Conservation (phyloP, 2,329 filamentous ascomycete genomes). For the Aspergillus pseudotamarii region DNA sequence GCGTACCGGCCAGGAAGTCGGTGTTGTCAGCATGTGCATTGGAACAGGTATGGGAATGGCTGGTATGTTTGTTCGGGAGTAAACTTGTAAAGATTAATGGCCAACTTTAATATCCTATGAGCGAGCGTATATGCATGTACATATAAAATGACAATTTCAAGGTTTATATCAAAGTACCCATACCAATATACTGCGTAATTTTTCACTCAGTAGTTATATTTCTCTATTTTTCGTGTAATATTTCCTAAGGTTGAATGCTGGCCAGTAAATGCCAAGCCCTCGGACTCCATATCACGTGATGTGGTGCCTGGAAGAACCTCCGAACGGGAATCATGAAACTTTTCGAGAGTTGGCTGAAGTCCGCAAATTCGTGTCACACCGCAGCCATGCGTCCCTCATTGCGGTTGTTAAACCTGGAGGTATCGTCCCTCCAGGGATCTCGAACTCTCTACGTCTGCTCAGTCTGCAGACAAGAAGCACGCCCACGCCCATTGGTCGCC, state of each 20-base stretch:
- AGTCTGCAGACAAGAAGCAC: conserved; percentile 41
- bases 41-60: conserved; percentile 81
- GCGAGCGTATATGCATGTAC: conserved; percentile 21
- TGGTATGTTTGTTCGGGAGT: conserved; percentile 67
- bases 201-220: background rate
- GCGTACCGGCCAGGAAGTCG: conserved; percentile 70
- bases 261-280: conserved; percentile 11
- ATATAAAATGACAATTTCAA: conserved; percentile 9
- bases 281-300: conserved; percentile 30
- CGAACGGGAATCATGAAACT: conserved; percentile 18
- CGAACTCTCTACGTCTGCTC: conserved; percentile 43
- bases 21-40: conserved; percentile 89
- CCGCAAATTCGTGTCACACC: conserved; percentile 15
- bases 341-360: conserved; percentile 17
- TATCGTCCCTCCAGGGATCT: conserved; percentile 28
- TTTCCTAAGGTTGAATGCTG: too few relatives aligned
- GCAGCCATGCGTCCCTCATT: conserved; percentile 42
- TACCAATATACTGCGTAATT: background rate
- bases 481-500: conserved; percentile 34
- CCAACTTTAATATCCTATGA: conserved; percentile 18
- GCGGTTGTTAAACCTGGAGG: conserved; percentile 42
- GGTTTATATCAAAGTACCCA: background rate
- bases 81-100: conserved; percentile 22
- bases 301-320: conserved; percentile 5
- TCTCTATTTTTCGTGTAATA: background rate